phyloP scores from a whole-genome alignment of 805 yeast genomes.

The Saturnispora kantuleensis region DNA sequence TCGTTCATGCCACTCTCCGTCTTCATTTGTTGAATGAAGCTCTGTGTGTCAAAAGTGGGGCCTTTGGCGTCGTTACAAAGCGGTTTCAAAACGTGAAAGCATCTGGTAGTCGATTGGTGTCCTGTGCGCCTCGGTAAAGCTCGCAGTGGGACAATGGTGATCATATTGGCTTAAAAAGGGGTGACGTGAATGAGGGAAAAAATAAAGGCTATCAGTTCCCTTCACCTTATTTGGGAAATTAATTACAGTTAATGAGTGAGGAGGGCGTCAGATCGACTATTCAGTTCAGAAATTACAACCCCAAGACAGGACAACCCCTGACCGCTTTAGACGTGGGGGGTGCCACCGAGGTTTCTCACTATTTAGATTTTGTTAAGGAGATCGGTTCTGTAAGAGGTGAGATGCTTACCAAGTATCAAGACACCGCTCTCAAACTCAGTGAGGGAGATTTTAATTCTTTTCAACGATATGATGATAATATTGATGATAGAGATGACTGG shows the following conservation, averaged over 20 bases:
- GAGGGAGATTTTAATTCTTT: not conserved
- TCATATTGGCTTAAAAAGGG: not conserved
- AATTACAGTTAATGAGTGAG: not conserved
- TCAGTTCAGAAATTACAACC: constrained; percentile 14
- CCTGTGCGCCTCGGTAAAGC: too few relatives aligned
- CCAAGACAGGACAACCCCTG: constrained; percentile 10
- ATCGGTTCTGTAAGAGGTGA: not conserved
- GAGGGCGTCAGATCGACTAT: not conserved
- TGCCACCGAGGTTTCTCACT: not conserved
- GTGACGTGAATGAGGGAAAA: not conserved
- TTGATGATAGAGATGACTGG: constrained; percentile 4
- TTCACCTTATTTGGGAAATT: too few relatives aligned
- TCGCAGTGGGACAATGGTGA: not conserved
- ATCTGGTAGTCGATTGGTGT: not conserved
- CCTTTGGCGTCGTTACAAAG: constrained; percentile 9
- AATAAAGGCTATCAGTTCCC: too few relatives aligned
- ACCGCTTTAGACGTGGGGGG: constrained; percentile 8
- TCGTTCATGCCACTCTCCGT: constrained; percentile 56
- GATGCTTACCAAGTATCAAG: not conserved
- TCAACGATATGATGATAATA: not conserved
- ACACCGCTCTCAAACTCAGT: not conserved
- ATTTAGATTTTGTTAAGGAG: not conserved
- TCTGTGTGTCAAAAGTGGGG: constrained; percentile 62
- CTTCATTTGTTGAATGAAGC: constrained; percentile 56
- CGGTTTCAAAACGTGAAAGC: not conserved